Evolutionary conservation across 225 moss, liverwort and hornwort genomes (phyloP).

Genomic region (Pseudoscleropodium purum): DNA sequence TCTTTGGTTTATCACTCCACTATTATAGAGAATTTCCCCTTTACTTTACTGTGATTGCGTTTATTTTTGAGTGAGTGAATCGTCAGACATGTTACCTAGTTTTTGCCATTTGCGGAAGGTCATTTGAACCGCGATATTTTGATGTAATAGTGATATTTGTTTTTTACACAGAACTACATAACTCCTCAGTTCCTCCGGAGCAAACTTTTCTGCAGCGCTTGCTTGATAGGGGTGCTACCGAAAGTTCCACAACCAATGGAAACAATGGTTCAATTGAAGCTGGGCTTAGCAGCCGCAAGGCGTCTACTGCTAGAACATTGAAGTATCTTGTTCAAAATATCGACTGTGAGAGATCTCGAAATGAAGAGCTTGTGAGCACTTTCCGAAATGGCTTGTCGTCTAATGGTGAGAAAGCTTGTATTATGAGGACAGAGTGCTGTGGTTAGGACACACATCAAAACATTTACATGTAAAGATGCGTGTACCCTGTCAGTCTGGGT

Average conservation of each 20-base stretch:
- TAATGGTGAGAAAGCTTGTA: slow-evolving; percentile 61
- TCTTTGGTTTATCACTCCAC: not conserved
- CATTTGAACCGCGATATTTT: not conserved
- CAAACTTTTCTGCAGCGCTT: slow-evolving; percentile 83
- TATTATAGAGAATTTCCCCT: not conserved
- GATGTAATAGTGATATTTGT: not conserved
- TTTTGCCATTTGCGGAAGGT: not conserved
- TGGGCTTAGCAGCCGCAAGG: slow-evolving; percentile 46
- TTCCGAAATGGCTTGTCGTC: slow-evolving; percentile 46
- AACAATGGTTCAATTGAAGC: slow-evolving; percentile 48
- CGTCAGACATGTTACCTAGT: not conserved
- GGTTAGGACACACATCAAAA: not conserved
- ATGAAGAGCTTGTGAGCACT: slow-evolving; percentile 69
- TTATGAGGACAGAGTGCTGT: not conserved
- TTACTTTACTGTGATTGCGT: not conserved
- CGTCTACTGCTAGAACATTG: slow-evolving; percentile 61
- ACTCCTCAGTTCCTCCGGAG: slow-evolving; percentile 45
- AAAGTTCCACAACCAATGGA: slow-evolving; percentile 74
- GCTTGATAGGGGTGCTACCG: slow-evolving; percentile 87
- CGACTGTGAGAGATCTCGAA: slow-evolving; percentile 64
- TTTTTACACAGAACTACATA: slow-evolving; percentile 41
- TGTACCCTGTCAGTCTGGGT: not conserved
- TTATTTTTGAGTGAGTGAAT: not conserved
- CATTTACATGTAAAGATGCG: not conserved
- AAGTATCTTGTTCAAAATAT: slow-evolving; percentile 77